Evolutionary conservation across 1,139 yeast species (phyloP).

Genomic region (Yamadazyma dushanensis): DNA sequence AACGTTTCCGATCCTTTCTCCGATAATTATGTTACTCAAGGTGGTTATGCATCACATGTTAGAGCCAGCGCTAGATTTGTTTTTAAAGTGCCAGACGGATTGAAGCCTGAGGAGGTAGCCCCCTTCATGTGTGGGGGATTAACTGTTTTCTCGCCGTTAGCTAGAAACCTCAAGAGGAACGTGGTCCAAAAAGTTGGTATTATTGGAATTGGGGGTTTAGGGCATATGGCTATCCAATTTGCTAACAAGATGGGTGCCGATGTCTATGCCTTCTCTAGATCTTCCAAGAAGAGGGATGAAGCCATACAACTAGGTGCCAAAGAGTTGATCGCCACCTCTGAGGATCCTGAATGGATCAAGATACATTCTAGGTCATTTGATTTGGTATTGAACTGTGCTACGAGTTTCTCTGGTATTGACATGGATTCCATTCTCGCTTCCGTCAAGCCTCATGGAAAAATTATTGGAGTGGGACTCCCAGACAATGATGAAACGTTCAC

Average conservation of each 20-base stretch:
- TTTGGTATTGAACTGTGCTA: conserved; percentile 49
- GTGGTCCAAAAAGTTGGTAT: conserved; percentile 47
- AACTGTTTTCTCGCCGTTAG: conserved; percentile 60
- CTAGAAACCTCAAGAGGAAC: conserved; percentile 25
- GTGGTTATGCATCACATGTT: conserved; percentile 62
- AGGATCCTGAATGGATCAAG: conserved; percentile 33
- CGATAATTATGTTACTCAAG: conserved; percentile 36
- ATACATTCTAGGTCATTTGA: conserved; percentile 40
- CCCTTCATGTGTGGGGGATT: conserved; percentile 71
- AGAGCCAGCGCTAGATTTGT: conserved; percentile 54
- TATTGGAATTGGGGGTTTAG: conserved; percentile 49
- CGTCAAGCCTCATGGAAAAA: conserved; percentile 41
- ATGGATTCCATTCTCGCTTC: conserved; percentile 31
- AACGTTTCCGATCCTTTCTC: conserved; percentile 18
- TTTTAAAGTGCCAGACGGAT: conserved; percentile 56
- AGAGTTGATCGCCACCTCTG: conserved; percentile 39
- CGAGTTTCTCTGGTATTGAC: conserved; percentile 36
- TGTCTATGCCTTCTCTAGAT: conserved; percentile 41
- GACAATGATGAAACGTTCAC: conserved; percentile 25
- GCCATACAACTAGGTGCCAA: conserved; percentile 38
- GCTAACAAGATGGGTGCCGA: conserved; percentile 45
- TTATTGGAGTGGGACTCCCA: conserved; percentile 57
- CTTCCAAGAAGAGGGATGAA: conserved; percentile 35
- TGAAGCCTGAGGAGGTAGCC: conserved; percentile 51
- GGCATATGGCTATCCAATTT: conserved; percentile 45